These are phyloP conservation scores for Hyphodiscus sp. DNA, from an alignment of 2,329 filamentous ascomycete species.

Conservation along the genomic window DNA sequence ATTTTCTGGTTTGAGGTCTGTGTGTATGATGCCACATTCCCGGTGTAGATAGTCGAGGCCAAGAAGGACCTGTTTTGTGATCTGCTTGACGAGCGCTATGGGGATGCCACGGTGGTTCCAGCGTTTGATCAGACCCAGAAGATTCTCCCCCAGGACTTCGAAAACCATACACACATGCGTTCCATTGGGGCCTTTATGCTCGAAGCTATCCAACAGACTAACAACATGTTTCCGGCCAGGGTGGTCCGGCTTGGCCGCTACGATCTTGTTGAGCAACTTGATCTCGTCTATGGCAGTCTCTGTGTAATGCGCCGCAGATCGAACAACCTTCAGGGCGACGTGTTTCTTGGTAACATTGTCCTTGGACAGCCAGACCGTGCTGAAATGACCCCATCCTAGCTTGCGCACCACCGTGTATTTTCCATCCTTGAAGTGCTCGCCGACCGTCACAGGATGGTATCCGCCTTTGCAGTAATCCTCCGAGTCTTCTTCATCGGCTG, in stretches of 20 bases:
- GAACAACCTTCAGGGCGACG: slow-evolving; percentile 95
- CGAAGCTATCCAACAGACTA: slow-evolving; percentile 91
- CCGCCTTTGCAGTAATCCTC: slow-evolving; percentile 99
- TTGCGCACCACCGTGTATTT: slow-evolving; percentile 96
- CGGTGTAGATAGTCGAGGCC: slow-evolving; percentile 94
- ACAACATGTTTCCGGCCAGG: slow-evolving; percentile 93
- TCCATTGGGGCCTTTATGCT: slow-evolving; percentile 94
- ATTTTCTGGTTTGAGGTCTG: slow-evolving; percentile 94
- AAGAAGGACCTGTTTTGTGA: slow-evolving; percentile 94
- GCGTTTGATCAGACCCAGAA: slow-evolving; percentile 91
- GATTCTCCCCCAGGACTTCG: slow-evolving; percentile 91
- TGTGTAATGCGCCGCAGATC: slow-evolving; percentile 96
- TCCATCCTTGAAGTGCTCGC: slow-evolving; percentile 95
- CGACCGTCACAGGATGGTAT: slow-evolving; percentile 90
- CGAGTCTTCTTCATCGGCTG: slow-evolving; percentile 95
- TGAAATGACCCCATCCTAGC: slow-evolving; percentile 97
- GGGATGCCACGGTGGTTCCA: slow-evolving; percentile 98
- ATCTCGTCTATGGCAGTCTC: slow-evolving; percentile 99
- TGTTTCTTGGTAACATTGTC: slow-evolving; percentile 89
- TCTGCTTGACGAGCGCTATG: slow-evolving; percentile 94
- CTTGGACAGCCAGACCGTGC: slow-evolving; percentile 81
- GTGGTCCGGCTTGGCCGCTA: slow-evolving; percentile 89
- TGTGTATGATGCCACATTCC: slow-evolving; percentile 98
- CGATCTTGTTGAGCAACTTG: slow-evolving; percentile 94
- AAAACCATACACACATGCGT: slow-evolving; percentile 99